Evolutionary conservation across 2,329 filamentous ascomycete species (phyloP).

Genomic region (Aspergillus persii): DNA sequence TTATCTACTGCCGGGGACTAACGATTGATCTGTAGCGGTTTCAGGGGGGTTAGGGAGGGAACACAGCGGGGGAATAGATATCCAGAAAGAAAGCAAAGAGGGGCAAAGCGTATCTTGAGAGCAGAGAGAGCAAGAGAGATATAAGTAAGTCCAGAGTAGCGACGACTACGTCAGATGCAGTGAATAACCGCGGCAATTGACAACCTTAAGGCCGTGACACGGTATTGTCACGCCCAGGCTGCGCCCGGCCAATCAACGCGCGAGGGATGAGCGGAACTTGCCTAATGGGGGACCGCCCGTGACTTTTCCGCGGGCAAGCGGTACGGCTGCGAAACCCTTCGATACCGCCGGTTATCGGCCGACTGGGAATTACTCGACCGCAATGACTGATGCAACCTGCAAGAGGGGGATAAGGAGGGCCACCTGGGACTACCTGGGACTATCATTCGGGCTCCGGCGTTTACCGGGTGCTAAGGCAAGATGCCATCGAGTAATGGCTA

Average conservation of each 20-base stretch:
- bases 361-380: conserved; percentile 5
- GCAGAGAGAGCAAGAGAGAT: not conserved
- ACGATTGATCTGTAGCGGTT: not conserved
- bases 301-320: conserved; percentile 24
- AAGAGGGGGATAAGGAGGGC: not conserved
- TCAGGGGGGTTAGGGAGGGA: not conserved
- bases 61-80: not conserved
- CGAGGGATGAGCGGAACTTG: conserved; percentile 18
- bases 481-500: not conserved
- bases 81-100: too few relatives aligned
- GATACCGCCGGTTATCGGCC: conserved; percentile 12
- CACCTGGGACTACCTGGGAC: not conserved
- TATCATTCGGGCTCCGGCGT: not conserved
- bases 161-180: conserved; percentile 18
- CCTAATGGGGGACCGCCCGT: conserved; percentile 8
- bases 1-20: not conserved
- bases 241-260: not conserved
- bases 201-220: not conserved
- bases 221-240: conserved; percentile 8
- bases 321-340: conserved; percentile 1
- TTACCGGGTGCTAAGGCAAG: not conserved
- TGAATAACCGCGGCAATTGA: conserved; percentile 24
- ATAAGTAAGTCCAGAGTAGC: not conserved
- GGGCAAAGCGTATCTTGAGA: not conserved
- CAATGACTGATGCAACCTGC: not conserved